A percentile compares a stretch with the other conserved stretches of the same genome.
Evolutionary conservation across 2,329 filamentous ascomycete species (phyloP).

Genomic region (Gremmenia infestans): DNA sequence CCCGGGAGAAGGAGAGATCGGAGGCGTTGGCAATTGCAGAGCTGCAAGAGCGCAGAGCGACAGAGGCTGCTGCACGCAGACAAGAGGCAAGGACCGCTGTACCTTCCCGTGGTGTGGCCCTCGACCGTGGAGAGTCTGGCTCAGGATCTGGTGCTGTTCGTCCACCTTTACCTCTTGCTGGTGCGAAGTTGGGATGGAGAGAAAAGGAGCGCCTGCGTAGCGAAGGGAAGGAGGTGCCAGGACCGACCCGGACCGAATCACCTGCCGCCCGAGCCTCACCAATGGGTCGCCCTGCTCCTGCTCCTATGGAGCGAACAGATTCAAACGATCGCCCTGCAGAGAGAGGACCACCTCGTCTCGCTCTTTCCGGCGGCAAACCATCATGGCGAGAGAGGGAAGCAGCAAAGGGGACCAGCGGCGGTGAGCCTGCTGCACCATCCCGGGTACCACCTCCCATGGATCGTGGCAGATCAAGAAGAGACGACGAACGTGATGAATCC

Average conservation of each 20-base stretch:
- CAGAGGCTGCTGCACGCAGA: constrained; percentile 76
- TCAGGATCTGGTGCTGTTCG: constrained; percentile 39
- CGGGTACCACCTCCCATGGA: constrained; percentile 34
- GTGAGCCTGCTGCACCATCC: constrained; percentile 23
- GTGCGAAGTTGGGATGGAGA: constrained; percentile 65
- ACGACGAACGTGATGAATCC: constrained; percentile 36
- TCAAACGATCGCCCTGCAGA: constrained; percentile 39
- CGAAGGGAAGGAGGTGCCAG: constrained; percentile 29
- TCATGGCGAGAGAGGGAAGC: constrained; percentile 57
- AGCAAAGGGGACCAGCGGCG: constrained; percentile 38
- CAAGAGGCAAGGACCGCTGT: constrained; percentile 49
- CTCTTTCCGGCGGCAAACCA: constrained; percentile 44
- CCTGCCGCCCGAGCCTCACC: constrained; percentile 24
- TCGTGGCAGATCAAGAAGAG: constrained; percentile 40
- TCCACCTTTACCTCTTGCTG: constrained; percentile 57
- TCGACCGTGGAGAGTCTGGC: constrained; percentile 45
- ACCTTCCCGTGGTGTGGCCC: constrained; percentile 38
- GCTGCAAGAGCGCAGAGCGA: constrained; percentile 75
- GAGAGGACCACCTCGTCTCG: constrained; percentile 48
- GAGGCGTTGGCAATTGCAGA: constrained; percentile 61
- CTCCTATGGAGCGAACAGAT: constrained; percentile 38
- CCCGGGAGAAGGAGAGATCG: constrained; percentile 62
- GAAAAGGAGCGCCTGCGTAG: constrained; percentile 58
- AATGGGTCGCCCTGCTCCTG: constrained; percentile 19
- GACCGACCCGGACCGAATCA: constrained; percentile 21